Evolutionary conservation across 805 yeast species (phyloP), one percentile per base, ranked within the genome.

Genomic region (Pichia scutulata): DNA sequence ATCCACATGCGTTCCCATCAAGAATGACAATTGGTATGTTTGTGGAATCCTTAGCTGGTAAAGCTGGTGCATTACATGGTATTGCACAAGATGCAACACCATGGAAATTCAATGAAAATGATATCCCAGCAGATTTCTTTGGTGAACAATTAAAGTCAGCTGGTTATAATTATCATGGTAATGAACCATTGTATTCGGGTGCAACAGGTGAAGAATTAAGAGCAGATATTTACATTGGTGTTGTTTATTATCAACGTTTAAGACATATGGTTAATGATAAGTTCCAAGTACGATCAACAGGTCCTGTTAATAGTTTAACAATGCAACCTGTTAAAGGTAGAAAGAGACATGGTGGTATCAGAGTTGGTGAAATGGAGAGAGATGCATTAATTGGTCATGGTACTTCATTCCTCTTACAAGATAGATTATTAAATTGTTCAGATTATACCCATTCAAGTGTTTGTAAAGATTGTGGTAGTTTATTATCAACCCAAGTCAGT

Each of bases 21-120:
- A 93, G 99, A 76, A 93, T 93, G 99, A 93, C 99, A 13, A 92
- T 93, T 70, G 99, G 99, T 74, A 93, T 93, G 98, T 93, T 93
- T 71, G 97, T 93, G 45, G 99, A 93, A 71, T 86, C 95, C 48
- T 71, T 93, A 51, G 98, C 99, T n/a, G 99, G 99, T 64, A 93
- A 93, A 70, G 93, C 98, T 6, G 99, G 99, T 67, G 96, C 97
- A 7, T 72, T 93, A 61, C 99, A 93, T 60, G 99, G 99, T 63
- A 84, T 90, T 65, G 95, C 98, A 1, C 98, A 92, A 63, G 98
- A 93, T 64, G 81, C 95, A 41, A 92, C 99, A 0, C 99, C 99
- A 44, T 93, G 97, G 96, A 82, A 78, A 57, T 93, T 92, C 68
- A 79, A 80, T 61, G 99, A 93, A 70, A 71, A 76, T 53, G 95